Percentiles rank a stretch among this genome's conserved stretches.
Evolutionary conservation across 148 eudicot species (phyloP).

Genomic region (Amaranthus cruentus): DNA sequence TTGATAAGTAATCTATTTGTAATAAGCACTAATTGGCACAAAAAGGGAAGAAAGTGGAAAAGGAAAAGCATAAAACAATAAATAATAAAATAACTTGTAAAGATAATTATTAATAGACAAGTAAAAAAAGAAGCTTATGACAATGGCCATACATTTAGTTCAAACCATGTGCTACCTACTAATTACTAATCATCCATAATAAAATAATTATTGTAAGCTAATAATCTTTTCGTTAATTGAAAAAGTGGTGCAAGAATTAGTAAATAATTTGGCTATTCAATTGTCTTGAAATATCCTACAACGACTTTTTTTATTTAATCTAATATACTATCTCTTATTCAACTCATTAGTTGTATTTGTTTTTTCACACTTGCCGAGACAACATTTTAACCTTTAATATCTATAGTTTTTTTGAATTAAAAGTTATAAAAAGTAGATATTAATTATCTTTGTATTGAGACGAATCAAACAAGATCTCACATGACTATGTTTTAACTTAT

Average conservation of each 20-base stretch:
- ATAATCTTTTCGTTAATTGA: background rate
- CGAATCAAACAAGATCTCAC: too few relatives aligned
- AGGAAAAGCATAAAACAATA: slow-evolving; percentile 5
- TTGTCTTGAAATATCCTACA: slow-evolving; percentile 2
- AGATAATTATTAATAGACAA: slow-evolving; percentile 1
- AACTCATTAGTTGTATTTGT: too few relatives aligned
- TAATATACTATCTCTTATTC: too few relatives aligned
- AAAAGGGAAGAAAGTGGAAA: slow-evolving; percentile 11
- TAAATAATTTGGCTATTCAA: background rate
- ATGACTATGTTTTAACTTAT: too few relatives aligned
- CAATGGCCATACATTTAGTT: slow-evolving; percentile 12
- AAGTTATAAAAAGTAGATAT: too few relatives aligned
- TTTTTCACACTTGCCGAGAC: too few relatives aligned
- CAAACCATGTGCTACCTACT: slow-evolving; percentile 27
- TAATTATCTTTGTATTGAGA: too few relatives aligned
- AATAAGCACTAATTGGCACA: slow-evolving; percentile 8
- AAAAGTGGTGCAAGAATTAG: background rate
- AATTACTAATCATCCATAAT: slow-evolving; percentile 15
- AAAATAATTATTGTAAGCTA: background rate
- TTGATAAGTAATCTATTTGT: slow-evolving; percentile 1
- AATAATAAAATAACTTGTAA: slow-evolving; percentile 14
- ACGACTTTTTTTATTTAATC: background rate
- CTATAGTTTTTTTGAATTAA: too few relatives aligned
- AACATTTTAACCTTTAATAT: too few relatives aligned
- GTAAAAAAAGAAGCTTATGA: slow-evolving; percentile 15